Evolutionary conservation across 495 filamentous ascomycete genomes (phyloP).

Genomic region (Monascus purpureus): DNA sequence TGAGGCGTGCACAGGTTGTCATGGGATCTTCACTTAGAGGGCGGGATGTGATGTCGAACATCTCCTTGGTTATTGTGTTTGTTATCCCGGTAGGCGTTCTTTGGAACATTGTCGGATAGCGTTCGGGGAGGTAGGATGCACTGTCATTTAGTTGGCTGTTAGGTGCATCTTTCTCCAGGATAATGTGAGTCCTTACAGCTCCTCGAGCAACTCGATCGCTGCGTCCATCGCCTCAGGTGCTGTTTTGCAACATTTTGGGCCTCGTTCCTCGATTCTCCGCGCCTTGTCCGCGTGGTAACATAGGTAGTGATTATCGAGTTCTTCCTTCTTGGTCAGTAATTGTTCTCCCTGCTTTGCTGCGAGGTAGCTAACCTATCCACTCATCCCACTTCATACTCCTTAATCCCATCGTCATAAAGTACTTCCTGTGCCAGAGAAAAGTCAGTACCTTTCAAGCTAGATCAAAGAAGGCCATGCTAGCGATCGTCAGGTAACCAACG

Average conservation of each 20-base stretch:
- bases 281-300: constrained; percentile 65
- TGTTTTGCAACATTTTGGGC: constrained; percentile 54
- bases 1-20: constrained; percentile 53
- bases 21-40: constrained; percentile 74
- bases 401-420: constrained; percentile 75
- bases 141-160: constrained; percentile 10
- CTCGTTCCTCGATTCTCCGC: constrained; percentile 55
- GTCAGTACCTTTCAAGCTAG: not conserved
- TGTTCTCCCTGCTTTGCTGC: not conserved
- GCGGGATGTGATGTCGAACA: constrained; percentile 51
- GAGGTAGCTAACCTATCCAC: constrained; percentile 50
- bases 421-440: constrained; percentile 23
- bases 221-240: constrained; percentile 62
- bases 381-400: constrained; percentile 64
- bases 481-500: constrained; percentile 36
- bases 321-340: constrained; percentile 15
- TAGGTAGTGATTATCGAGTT: constrained; percentile 73
- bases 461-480: not conserved
- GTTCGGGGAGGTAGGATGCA: constrained; percentile 58
- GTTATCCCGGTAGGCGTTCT: constrained; percentile 52
- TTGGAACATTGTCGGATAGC: constrained; percentile 62
- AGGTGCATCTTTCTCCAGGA: not conserved
- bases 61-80: constrained; percentile 60
- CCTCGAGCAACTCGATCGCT: constrained; percentile 68
- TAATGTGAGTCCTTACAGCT: constrained; percentile 32